A percentile compares a stretch with the other conserved stretches of the same genome.
Evolutionary conservation across 1,139 yeast genomes (phyloP).

Genomic region (Zygosaccharomyces pseudobailii): DNA sequence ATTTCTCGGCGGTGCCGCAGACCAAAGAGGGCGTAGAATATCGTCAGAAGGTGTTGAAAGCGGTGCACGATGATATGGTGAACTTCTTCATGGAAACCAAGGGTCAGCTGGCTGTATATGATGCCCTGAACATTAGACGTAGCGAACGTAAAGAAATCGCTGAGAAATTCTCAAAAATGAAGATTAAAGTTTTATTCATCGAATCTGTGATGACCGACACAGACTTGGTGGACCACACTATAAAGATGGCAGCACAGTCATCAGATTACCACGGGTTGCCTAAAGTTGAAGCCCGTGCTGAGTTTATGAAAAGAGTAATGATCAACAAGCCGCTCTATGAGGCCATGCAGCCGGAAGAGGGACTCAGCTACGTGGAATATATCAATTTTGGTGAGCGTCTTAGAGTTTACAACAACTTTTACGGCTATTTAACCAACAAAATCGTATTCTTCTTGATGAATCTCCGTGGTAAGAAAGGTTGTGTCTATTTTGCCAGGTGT

Average conservation of each 20-base stretch:
- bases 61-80: slow-evolving; percentile 66
- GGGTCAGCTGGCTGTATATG: slow-evolving; percentile 95
- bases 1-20: slow-evolving; percentile 61
- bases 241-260: slow-evolving; percentile 79
- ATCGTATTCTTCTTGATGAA: slow-evolving; percentile 89
- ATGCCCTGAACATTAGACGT: slow-evolving; percentile 84
- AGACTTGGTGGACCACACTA: slow-evolving; percentile 64
- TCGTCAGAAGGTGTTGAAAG: slow-evolving; percentile 55
- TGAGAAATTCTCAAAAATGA: slow-evolving; percentile 48
- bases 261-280: slow-evolving; percentile 84
- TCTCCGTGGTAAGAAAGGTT: slow-evolving; percentile 76
- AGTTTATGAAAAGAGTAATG: slow-evolving; percentile 51
- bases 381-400: slow-evolving; percentile 89
- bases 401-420: slow-evolving; percentile 63
- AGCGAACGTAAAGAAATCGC: slow-evolving; percentile 59
- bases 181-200: slow-evolving; percentile 76
- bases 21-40: slow-evolving; percentile 50
- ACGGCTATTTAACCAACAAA: slow-evolving; percentile 84
- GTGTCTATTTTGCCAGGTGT: slow-evolving; percentile 83
- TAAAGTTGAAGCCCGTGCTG: slow-evolving; percentile 54
- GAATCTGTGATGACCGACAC: slow-evolving; percentile 83
- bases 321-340: slow-evolving; percentile 49
- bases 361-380: slow-evolving; percentile 70
- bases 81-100: slow-evolving; percentile 65
- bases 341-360: slow-evolving; percentile 46